Evolutionary conservation across 176 grass and related monocot species (phyloP), one percentile per base, ranked within the genome.

Genomic region (Phoenix roebelenii): DNA sequence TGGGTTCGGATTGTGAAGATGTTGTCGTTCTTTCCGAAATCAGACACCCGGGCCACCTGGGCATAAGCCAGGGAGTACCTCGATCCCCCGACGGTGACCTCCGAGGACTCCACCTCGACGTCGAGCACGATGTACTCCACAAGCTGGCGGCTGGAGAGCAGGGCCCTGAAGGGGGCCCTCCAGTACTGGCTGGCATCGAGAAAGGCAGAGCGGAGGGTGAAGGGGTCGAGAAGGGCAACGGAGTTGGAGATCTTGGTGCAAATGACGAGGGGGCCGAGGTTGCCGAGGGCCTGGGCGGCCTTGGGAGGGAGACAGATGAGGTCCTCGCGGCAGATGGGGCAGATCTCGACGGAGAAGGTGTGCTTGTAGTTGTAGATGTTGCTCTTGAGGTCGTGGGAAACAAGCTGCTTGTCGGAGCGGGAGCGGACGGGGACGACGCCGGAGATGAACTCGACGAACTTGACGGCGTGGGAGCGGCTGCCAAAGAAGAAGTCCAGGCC

Each of bases 291-390:
- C 10, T 82, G 79, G 4, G 83, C 78, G 18, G 77, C 74, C 71
- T 90, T 82, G 51, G 80, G 85, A 22, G 82, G 82, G 25, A 95
- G 85, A 2, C 82, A 82, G 56, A 89, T 79, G 67, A 90, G 74
- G 70, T 95, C 90, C 74, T 90, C 86, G n/a, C 86, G 86, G 74
- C 90, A 95, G 60, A 95, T 86, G 22, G 86, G 90, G 65, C 77
- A 86, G 28, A 95, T 95, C 73, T 95, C 90, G 15, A 95, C 86
- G 1, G 90, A 95, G 23, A 95, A 90, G 18, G 86, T 87, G 67
- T 89, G 67, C 76, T 90, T 95, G 73, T 95, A 89, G 67, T 89
- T 95, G 60, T 84, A 95, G 24, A 83, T 48, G 22, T 17, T 86
- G 54, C 83, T 89, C 78, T 95, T 95, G 2, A 10, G 29, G 55